Conservation (phyloP, 805 yeast genomes). For the Suhomyces canberraensis region DNA sequence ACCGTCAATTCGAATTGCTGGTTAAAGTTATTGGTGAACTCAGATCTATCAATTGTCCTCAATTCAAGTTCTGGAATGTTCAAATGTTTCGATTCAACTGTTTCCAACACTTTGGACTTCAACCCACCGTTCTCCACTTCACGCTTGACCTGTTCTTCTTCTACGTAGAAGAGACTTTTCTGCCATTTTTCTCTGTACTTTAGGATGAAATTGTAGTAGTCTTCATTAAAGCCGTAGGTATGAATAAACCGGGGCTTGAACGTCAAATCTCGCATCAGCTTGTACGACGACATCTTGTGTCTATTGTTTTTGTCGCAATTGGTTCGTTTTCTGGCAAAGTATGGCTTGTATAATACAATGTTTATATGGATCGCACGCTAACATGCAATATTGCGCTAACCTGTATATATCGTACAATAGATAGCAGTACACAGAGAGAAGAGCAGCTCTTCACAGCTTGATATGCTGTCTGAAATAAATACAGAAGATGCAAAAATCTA, state of each 20-base stretch:
- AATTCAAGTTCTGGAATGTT: constrained; percentile 11
- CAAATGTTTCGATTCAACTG: not conserved
- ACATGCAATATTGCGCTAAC: not conserved
- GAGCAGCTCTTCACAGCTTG: no score
- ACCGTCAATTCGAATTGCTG: not conserved
- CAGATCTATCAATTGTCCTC: not conserved
- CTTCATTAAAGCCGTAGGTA: constrained; percentile 49
- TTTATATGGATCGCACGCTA: no score
- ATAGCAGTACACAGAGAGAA: not conserved
- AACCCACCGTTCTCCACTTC: constrained; percentile 6
- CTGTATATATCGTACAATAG: not conserved
- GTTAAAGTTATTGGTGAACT: not conserved
- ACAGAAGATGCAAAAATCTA: not conserved
- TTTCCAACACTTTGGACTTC: constrained; percentile 10
- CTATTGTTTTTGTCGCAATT: no score
- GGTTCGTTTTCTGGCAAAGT: no score
- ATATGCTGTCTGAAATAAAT: constrained; percentile 2
- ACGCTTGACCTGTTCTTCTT: constrained; percentile 23
- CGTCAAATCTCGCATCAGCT: constrained; percentile 18
- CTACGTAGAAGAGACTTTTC: constrained; percentile 41
- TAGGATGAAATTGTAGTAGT: constrained; percentile 39
- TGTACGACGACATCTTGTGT: not conserved
- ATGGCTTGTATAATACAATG: no score
- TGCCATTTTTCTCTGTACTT: constrained; percentile 52
- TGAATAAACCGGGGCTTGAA: constrained; percentile 31